Evolutionary conservation across 2,329 filamentous ascomycete genomes (phyloP).

Genomic region (Aschersonia sp.): DNA sequence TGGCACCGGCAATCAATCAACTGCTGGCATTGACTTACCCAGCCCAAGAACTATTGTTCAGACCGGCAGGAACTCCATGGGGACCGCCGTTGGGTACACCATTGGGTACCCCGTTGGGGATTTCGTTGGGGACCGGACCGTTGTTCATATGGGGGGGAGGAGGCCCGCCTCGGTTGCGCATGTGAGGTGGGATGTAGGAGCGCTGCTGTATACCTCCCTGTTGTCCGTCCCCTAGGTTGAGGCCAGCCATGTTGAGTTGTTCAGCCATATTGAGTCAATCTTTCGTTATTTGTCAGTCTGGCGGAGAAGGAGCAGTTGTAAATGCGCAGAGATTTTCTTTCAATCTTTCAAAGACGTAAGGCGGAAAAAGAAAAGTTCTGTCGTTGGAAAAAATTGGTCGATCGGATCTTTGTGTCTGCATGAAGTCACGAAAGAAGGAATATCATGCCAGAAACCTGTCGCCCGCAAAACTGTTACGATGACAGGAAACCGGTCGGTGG

Average conservation of each 20-base stretch:
- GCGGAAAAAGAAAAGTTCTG: neutral
- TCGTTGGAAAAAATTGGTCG: neutral
- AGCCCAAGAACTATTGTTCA: constrained; percentile 41
- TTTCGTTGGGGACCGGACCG: constrained; percentile 16
- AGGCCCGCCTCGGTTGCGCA: constrained; percentile 40
- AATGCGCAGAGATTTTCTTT: neutral
- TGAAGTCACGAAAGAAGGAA: neutral
- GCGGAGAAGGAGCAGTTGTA: neutral
- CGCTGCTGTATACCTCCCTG: constrained; percentile 21
- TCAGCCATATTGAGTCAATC: neutral
- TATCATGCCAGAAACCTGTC: constrained; percentile 12
- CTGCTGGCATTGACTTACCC: constrained; percentile 20
- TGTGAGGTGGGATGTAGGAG: constrained; percentile 77
- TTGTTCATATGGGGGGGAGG: constrained; percentile 1
- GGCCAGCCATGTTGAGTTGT: constrained; percentile 52
- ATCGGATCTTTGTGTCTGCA: too few species aligned
- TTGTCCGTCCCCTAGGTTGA: constrained; percentile 43
- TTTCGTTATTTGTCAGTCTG: too few species aligned
- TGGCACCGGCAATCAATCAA: too few species aligned
- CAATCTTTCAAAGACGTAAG: neutral
- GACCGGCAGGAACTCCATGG: constrained; percentile 9
- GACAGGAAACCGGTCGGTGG: neutral
- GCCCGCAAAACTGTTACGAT: neutral
- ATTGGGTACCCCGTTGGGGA: constrained; percentile 8
- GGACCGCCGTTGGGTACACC: constrained; percentile 10